Percentiles rank a stretch among this genome's conserved stretches.
Conservation (phyloP, 108 stramenopile species). For the Cyclotella choctawhatcheeana region DNA sequence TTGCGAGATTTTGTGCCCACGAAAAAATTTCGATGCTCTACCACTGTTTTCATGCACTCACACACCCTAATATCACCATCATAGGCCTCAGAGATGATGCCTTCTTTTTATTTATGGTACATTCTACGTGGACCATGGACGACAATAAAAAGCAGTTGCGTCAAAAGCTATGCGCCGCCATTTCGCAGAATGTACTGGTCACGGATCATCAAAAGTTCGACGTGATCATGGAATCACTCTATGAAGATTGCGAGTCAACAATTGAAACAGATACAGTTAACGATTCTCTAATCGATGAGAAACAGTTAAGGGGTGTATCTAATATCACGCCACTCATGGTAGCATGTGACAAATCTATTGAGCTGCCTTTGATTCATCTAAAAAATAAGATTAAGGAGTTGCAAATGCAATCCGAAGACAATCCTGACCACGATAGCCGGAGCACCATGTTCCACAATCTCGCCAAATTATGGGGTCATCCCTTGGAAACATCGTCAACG, state of each 20-base stretch:
- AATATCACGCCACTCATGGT: conserved; percentile 67
- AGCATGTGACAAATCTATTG: conserved; percentile 65
- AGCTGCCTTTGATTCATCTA: conserved; percentile 32
- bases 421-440: too few species aligned
- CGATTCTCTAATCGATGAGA: conserved; percentile 1
- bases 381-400: conserved; percentile 20
- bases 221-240: neutral
- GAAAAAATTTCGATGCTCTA: too few species aligned
- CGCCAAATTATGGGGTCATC: conserved; percentile 42
- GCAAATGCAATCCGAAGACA: neutral
- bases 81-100: too few species aligned
- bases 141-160: conserved; percentile 5
- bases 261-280: too few species aligned
- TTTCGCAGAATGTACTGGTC: conserved; percentile 10
- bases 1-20: too few species aligned
- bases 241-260: neutral
- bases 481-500: conserved; percentile 37
- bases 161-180: conserved; percentile 20
- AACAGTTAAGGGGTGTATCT: conserved; percentile 3
- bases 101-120: too few species aligned
- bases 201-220: neutral
- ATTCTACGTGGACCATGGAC: too few species aligned
- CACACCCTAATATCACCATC: too few species aligned
- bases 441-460: neutral
- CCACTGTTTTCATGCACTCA: too few species aligned